These are phyloP conservation scores for Catunica adiposa DNA, from an alignment of 2,329 filamentous ascomycete genomes.

Conservation along the genomic window DNA sequence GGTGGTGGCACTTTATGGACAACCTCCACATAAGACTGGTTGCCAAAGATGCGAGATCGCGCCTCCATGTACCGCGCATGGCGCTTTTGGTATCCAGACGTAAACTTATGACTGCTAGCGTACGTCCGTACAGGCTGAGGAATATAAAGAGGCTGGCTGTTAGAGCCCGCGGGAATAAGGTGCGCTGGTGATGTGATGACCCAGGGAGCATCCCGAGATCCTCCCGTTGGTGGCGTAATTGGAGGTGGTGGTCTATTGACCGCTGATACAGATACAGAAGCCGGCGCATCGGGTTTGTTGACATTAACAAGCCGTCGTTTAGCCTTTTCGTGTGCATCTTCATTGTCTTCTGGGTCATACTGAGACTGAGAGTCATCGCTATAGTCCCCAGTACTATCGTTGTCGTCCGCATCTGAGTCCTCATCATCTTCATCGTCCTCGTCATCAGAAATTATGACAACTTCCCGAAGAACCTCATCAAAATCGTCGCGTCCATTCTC, in stretches of 20 bases:
- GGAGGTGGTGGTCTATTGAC: no score
- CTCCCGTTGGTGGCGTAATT: no score
- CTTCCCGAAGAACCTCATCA: slow-evolving; percentile 49
- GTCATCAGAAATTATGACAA: slow-evolving; percentile 48
- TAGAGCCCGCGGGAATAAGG: no score
- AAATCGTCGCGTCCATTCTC: slow-evolving; percentile 51
- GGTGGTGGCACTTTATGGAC: neutral
- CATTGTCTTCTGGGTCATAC: slow-evolving; percentile 2
- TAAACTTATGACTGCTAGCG: neutral
- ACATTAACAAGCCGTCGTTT: neutral
- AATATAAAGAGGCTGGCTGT: no score
- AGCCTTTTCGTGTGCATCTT: neutral
- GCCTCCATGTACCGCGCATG: neutral
- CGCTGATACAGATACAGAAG: no score
- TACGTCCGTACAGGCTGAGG: no score
- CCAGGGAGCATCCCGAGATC: no score
- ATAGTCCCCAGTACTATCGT: neutral
- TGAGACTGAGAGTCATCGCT: neutral
- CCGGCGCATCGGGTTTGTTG: neutral
- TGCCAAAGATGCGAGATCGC: neutral
- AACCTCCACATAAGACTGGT: neutral
- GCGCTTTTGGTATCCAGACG: neutral
- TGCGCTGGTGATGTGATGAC: no score
- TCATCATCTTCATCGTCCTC: slow-evolving; percentile 25
- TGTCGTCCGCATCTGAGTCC: neutral